These are phyloP conservation scores for Huntiella abstrusa DNA, from an alignment of 2,329 filamentous ascomycete genomes.

Conservation along the genomic window DNA sequence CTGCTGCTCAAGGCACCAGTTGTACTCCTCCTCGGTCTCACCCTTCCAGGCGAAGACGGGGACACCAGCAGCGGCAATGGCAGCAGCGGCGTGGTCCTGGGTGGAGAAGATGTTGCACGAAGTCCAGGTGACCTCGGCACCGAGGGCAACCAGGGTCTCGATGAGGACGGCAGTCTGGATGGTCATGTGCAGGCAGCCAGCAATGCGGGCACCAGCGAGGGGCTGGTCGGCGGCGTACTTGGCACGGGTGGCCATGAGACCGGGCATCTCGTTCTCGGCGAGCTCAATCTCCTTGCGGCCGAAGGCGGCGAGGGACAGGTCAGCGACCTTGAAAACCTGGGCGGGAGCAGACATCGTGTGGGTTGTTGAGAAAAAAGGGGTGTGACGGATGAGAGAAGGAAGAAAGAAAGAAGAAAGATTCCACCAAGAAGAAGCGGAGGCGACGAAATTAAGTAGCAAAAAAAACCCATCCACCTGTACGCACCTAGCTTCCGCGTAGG, in stretches of 20 bases:
- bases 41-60: conserved; percentile 67
- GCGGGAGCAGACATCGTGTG: conserved; percentile 56
- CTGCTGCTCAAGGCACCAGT: conserved; percentile 99
- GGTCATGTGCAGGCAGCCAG: conserved; percentile 98
- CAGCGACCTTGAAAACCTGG: conserved; percentile 93
- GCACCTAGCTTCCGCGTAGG: too few relatives aligned
- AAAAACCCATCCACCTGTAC: neutral
- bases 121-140: conserved; percentile 97
- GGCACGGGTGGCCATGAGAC: conserved; percentile 82
- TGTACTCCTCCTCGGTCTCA: conserved; percentile 99
- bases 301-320: conserved; percentile 93
- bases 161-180: conserved; percentile 99
- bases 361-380: conserved; percentile 11
- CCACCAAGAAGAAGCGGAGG: conserved; percentile 7
- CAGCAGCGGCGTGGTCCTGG: conserved; percentile 93
- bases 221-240: conserved; percentile 92
- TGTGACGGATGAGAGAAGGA: conserved; percentile 10
- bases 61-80: conserved; percentile 83
- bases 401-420: conserved; percentile 11
- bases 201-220: conserved; percentile 83
- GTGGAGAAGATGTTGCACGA: conserved; percentile 99
- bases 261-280: conserved; percentile 91
- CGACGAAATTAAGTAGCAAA: conserved; percentile 8
- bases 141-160: conserved; percentile 85
- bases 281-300: conserved; percentile 98